Conservation (phyloP, 768 basidiomycete genomes). For the Leccinum arenicola region DNA sequence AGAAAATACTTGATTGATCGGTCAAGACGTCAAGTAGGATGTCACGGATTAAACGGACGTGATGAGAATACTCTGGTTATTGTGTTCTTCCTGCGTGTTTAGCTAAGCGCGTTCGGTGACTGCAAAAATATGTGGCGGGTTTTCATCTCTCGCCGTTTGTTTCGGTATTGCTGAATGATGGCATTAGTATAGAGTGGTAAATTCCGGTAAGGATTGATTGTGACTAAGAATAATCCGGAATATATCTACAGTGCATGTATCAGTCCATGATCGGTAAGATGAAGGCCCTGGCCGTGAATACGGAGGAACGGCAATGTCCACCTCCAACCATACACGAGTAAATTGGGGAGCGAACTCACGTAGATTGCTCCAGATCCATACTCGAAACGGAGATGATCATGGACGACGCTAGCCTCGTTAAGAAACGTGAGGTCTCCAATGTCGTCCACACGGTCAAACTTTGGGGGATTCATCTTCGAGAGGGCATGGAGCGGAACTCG, state of each 20-base stretch:
- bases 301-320: slow-evolving; percentile 4
- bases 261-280: slow-evolving; percentile 6
- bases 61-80: slow-evolving; percentile 97
- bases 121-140: slow-evolving; percentile 94
- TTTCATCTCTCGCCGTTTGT: slow-evolving; percentile 80
- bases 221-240: slow-evolving; percentile 95
- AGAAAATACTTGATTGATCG: slow-evolving; percentile 4
- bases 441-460: slow-evolving; percentile 96
- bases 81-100: slow-evolving; percentile 95
- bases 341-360: slow-evolving; percentile 45
- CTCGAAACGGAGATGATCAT: slow-evolving; percentile 49
- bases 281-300: slow-evolving; percentile 23
- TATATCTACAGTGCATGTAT: slow-evolving; percentile 61
- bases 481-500: slow-evolving; percentile 74
- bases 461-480: slow-evolving; percentile 97
- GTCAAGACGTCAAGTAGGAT: slow-evolving; percentile 3
- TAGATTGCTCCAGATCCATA: slow-evolving; percentile 92
- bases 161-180: slow-evolving; percentile 87
- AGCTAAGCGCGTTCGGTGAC: slow-evolving; percentile 98
- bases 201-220: slow-evolving; percentile 94
- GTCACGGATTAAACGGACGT: slow-evolving; percentile 58
- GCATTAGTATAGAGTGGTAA: slow-evolving; percentile 88
- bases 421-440: slow-evolving; percentile 97
- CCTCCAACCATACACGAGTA: background rate
- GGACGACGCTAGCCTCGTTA: too few relatives aligned